A percentile compares a stretch with the other conserved stretches of the same genome.
phyloP scores from a whole-genome alignment of 176 grass and related monocot genomes.

The Aechmea fasciata region DNA sequence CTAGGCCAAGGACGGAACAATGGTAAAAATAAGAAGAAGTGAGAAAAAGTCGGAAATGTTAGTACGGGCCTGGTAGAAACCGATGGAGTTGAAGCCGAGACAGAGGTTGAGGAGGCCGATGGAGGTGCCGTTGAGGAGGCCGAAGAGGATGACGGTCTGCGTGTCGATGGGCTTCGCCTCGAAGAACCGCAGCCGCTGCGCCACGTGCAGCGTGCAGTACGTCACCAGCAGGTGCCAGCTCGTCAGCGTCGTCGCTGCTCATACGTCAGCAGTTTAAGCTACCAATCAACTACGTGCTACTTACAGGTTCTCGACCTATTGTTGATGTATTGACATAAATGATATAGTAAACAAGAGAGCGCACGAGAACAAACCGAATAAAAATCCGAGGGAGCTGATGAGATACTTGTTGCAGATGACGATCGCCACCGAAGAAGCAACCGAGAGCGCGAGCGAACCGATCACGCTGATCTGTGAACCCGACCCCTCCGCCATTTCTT shows the following conservation, averaged over 20 bases:
- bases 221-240: constrained; percentile 97
- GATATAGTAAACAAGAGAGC: constrained; percentile 1
- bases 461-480: constrained; percentile 33
- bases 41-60: no score
- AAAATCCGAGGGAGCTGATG: constrained; percentile 70
- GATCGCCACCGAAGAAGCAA: constrained; percentile 74
- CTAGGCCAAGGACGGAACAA: no score
- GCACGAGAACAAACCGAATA: constrained; percentile 47
- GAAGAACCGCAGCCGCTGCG: constrained; percentile 74
- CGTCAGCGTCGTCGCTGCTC: constrained; percentile 76
- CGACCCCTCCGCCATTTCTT: constrained; percentile 41
- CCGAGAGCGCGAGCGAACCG: constrained; percentile 56
- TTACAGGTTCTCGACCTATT: background rate
- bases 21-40: no score
- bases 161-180: constrained; percentile 69
- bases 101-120: constrained; percentile 95
- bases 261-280: background rate
- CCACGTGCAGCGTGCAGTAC: constrained; percentile 74
- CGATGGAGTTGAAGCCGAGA: constrained; percentile 94
- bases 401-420: constrained; percentile 97
- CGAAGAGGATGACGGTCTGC: constrained; percentile 68
- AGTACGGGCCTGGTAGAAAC: constrained; percentile 76
- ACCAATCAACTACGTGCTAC: background rate
- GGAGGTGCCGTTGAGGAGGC: constrained; percentile 74
- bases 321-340: no score